Conservation (phyloP, 371 early-diverging fungal genomes). For the Basidiobolus heterosporus region DNA sequence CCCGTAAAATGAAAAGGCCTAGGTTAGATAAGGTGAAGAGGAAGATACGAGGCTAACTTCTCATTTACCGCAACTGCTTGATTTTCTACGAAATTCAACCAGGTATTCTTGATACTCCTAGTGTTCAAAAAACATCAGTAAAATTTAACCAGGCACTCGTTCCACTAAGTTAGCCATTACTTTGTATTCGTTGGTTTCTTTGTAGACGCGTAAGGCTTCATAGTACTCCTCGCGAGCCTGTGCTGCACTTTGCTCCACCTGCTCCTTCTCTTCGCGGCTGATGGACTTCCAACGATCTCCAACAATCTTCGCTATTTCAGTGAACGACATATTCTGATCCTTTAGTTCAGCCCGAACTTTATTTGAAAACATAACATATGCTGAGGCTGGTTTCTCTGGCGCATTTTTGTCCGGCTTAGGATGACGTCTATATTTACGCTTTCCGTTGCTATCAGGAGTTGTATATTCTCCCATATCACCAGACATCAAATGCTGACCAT, state of each 20-base stretch:
- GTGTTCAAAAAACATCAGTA: neutral
- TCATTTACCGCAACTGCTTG: no score
- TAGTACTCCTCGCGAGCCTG: conserved; percentile 19
- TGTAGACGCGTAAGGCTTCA: conserved; percentile 16
- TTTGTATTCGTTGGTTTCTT: conserved; percentile 18
- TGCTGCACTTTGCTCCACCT: conserved; percentile 19
- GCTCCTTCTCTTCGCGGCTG: conserved; percentile 10
- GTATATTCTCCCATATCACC: conserved; percentile 10
- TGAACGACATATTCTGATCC: conserved; percentile 23
- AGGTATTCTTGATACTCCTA: conserved; percentile 26
- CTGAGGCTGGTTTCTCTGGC: conserved; percentile 30
- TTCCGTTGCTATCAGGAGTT: conserved; percentile 11
- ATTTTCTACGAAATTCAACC: conserved; percentile 19
- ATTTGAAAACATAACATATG: conserved; percentile 36
- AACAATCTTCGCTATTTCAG: conserved; percentile 27
- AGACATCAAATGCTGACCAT: neutral
- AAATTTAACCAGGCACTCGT: neutral
- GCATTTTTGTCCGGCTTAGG: conserved; percentile 30
- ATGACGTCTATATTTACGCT: conserved; percentile 29
- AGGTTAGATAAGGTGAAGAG: no score
- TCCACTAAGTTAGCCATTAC: conserved; percentile 3
- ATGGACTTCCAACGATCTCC: conserved; percentile 26
- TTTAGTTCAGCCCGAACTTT: conserved; percentile 23
- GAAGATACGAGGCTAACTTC: no score
- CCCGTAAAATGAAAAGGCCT: no score